phyloP scores from a whole-genome alignment of 805 yeast species.

The Candida insectalens region DNA sequence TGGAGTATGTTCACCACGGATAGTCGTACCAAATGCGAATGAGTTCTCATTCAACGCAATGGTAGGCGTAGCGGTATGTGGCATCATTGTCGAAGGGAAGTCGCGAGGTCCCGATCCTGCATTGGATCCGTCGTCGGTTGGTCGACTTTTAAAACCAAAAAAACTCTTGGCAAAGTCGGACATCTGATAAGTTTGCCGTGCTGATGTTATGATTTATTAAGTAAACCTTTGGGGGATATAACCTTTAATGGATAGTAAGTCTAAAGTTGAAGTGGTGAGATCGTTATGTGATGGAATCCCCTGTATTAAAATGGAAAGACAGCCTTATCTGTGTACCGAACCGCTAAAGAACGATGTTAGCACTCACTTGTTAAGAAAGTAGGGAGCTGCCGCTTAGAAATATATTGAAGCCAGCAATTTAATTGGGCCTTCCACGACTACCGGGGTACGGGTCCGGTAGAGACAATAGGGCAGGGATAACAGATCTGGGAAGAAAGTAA shows the following conservation, averaged over 20 bases:
- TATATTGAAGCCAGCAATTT: too few species aligned
- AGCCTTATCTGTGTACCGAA: not conserved
- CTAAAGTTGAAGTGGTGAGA: not conserved
- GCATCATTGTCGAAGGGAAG: constrained; percentile 27
- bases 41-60: constrained; percentile 57
- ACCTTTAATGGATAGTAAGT: not conserved
- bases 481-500: not conserved
- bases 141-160: constrained; percentile 12
- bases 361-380: too few species aligned
- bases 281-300: not conserved
- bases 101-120: not conserved
- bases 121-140: not conserved
- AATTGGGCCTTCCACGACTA: too few species aligned
- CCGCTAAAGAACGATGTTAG: too few species aligned
- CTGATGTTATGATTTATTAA: too few species aligned
- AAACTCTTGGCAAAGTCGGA: constrained; percentile 17
- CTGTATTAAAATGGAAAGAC: not conserved
- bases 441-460: too few species aligned
- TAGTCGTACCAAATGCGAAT: constrained; percentile 62
- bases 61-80: constrained; percentile 51
- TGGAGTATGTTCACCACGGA: constrained; percentile 27
- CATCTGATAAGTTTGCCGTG: constrained; percentile 6
- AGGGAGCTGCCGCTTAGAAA: too few species aligned
- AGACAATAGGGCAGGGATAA: constrained; percentile 1
- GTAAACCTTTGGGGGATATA: too few species aligned